These are phyloP conservation scores for Boletus eberwhitei DNA, from an alignment of 768 basidiomycete species.

Conservation along the genomic window DNA sequence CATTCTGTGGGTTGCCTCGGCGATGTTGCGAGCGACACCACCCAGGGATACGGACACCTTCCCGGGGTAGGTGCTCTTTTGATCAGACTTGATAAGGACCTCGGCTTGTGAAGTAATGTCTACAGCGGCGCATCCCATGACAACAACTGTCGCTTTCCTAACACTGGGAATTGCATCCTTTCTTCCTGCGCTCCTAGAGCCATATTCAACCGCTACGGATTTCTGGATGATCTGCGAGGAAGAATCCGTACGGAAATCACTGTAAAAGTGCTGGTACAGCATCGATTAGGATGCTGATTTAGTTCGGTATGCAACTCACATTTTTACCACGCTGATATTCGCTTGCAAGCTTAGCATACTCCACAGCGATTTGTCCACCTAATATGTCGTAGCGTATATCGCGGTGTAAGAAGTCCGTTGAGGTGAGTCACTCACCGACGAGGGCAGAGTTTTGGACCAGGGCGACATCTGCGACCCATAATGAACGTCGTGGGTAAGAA, in stretches of 20 bases:
- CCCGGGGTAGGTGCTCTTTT: conserved; percentile 80
- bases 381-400: not conserved
- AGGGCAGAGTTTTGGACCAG: conserved; percentile 85
- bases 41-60: conserved; percentile 69
- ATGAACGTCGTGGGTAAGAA: conserved; percentile 1
- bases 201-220: not conserved
- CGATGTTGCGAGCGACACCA: conserved; percentile 93
- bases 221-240: not conserved
- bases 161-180: conserved; percentile 2
- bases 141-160: conserved; percentile 48
- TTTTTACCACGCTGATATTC: conserved; percentile 14
- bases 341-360: conserved; percentile 57
- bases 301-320: conserved; percentile 11
- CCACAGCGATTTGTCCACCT: conserved; percentile 79
- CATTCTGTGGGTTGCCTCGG: conserved; percentile 80
- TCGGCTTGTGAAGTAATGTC: conserved; percentile 70
- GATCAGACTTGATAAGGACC: conserved; percentile 32
- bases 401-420: not conserved
- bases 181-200: not conserved
- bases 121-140: conserved; percentile 86
- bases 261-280: conserved; percentile 12
- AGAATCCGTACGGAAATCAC: not conserved
- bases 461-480: conserved; percentile 62
- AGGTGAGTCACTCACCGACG: conserved; percentile 53
- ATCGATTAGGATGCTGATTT: not conserved